Evolutionary conservation across 2,329 filamentous ascomycete species (phyloP).

Genomic region (Helminthosporium solani): DNA sequence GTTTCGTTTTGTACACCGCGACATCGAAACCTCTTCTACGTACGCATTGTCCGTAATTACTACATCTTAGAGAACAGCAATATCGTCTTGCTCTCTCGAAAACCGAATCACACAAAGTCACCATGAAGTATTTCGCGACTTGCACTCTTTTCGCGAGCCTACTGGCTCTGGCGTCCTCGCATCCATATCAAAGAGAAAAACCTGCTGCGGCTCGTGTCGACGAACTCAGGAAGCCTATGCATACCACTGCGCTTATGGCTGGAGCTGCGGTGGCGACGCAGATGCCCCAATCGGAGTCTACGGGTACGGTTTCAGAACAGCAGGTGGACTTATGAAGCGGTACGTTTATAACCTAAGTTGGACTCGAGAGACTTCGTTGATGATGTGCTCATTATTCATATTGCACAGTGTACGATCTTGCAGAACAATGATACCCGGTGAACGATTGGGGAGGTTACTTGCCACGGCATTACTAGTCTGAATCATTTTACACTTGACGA

Average conservation of each 20-base stretch:
- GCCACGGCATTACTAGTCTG: too few relatives aligned
- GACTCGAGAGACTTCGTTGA: too few relatives aligned
- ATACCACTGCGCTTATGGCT: conserved; percentile 18
- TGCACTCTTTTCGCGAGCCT: not conserved
- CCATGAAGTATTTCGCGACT: conserved; percentile 8
- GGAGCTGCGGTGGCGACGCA: conserved; percentile 5
- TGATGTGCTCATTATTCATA: too few relatives aligned
- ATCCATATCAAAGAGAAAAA: conserved; percentile 1
- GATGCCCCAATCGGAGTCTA: not conserved
- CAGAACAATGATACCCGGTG: too few relatives aligned
- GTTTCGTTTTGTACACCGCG: not conserved
- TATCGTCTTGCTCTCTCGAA: too few relatives aligned
- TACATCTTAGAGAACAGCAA: too few relatives aligned
- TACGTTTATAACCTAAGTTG: too few relatives aligned
- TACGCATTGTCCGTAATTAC: not conserved
- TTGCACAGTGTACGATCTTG: too few relatives aligned
- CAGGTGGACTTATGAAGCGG: not conserved
- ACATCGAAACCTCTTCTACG: not conserved
- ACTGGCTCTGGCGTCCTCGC: conserved; percentile 4
- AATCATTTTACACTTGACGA: too few relatives aligned
- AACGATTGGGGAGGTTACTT: too few relatives aligned
- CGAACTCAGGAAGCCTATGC: conserved; percentile 15
- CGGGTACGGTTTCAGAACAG: conserved; percentile 2
- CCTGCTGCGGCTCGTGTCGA: conserved; percentile 1
- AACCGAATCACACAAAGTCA: not conserved